Base-by-base conservation (phyloP, 805 yeast species). In the Kluyveromyces aestuarii region DNA sequence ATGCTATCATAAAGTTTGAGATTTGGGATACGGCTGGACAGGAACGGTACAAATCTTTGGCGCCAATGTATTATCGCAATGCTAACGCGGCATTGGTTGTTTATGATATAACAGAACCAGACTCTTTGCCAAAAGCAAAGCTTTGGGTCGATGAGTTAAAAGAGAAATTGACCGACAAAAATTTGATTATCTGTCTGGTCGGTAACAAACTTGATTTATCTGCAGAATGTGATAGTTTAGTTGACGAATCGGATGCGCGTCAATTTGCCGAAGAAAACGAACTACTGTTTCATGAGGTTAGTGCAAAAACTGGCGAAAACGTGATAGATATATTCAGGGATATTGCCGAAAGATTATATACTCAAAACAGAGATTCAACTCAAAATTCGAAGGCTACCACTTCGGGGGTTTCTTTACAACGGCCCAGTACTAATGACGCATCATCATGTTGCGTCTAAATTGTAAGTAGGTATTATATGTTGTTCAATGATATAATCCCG, bases 11-110 rank as follows among this genome's bases (percentile, higher is more conserved):
- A 30, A 81, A 79, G 57, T 74, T 82, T 56, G 88, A 83, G 59
- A 81, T 83, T 46, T 83, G 93, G 96, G 99, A 91, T 63, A 91
- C 99, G 13, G 99, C 99, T 0, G 99, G 99, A 25, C 99, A 85
- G 63, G 95, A 85, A 62, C 72, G 95, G 45, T 86, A 86, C 70
- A 86, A 84, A 59, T 81, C 87, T 17, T 67, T 85, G 52, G 89
- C 93, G 0, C 93, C 95, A 16, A 81, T 86, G 82, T 85, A 86
- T 62, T 85, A 86, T 60, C 70, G 95, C 48, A 84, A 86, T 57
- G 83, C 93, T 1, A 80, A 85, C 59, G 78, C 84, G 27, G 98
- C 98, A 0, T 73, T 93, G 21, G 84, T 93, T 0, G 95, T 95
- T 19, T 91, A 84, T 62, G 98, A 93, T 62, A 64, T 90, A 46